phyloP scores from a whole-genome alignment of 345 rosid species.

The Cardamine resedifolia region DNA sequence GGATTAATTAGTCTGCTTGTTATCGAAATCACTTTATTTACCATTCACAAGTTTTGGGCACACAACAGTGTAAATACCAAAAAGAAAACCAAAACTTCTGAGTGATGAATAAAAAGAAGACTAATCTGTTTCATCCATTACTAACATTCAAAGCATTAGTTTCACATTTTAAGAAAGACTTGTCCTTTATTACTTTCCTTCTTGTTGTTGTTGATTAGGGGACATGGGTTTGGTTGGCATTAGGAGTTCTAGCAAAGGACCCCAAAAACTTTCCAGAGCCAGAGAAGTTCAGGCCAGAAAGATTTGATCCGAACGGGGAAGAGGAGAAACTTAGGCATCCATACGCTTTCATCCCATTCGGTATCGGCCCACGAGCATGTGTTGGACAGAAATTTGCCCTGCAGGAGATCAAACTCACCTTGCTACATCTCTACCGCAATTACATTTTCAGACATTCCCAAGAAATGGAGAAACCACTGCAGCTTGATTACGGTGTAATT shows the following conservation, averaged over 20 bases:
- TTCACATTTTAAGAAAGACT: background rate
- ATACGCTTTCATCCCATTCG: conserved; percentile 84
- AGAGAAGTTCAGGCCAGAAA: conserved; percentile 78
- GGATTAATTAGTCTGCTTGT: background rate
- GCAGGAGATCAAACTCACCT: conserved; percentile 74
- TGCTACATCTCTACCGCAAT: conserved; percentile 65
- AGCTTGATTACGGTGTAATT: conserved; percentile 73
- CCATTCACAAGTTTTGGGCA: background rate
- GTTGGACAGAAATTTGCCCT: conserved; percentile 79
- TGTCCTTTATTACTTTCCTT: background rate
- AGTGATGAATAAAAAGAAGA: background rate
- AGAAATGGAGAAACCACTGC: conserved; percentile 77
- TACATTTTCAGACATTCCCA: conserved; percentile 71
- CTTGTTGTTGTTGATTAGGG: conserved; percentile 46
- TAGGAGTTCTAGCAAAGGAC: conserved; percentile 84
- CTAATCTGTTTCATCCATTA: background rate
- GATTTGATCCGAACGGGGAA: conserved; percentile 72
- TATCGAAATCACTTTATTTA: background rate
- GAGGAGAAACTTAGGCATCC: conserved; percentile 86
- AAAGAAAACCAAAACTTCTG: background rate
- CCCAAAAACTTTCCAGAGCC: conserved; percentile 88
- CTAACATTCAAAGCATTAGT: background rate
- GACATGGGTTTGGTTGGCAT: conserved; percentile 95
- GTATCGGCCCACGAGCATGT: conserved; percentile 92
- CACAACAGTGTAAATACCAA: background rate